Conservation (phyloP, 257 asterid species). For the Capsicum rhomboideum region DNA sequence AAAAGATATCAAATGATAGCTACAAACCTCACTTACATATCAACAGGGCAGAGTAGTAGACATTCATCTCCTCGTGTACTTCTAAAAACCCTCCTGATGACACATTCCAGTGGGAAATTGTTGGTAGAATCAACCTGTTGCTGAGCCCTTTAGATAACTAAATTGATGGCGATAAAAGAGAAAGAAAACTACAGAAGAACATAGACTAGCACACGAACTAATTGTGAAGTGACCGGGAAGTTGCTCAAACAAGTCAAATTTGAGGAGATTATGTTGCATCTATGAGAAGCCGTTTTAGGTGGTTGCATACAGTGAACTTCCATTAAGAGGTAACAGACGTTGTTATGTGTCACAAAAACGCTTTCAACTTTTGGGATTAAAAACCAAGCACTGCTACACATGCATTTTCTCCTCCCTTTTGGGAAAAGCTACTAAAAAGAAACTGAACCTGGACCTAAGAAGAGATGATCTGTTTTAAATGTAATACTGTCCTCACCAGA, state of each 20-base stretch:
- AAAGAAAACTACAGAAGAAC: not conserved
- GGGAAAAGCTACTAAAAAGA: too few species aligned
- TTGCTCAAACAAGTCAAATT: not conserved
- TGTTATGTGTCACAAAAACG: not conserved
- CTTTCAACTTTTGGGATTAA: not conserved
- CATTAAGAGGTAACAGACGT: not conserved
- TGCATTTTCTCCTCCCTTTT: not conserved
- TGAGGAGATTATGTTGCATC: not conserved
- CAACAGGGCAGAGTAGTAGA: slow-evolving; percentile 94
- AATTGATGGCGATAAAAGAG: not conserved
- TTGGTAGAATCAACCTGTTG: slow-evolving; percentile 82
- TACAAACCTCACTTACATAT: slow-evolving; percentile 57
- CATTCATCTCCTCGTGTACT: slow-evolving; percentile 84
- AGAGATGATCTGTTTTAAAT: too few species aligned
- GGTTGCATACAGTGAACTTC: not conserved
- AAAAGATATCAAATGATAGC: not conserved
- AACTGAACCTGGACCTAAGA: too few species aligned
- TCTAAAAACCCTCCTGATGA: slow-evolving; percentile 79
- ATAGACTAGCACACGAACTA: not conserved
- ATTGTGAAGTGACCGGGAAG: not conserved
- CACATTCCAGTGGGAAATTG: slow-evolving; percentile 80
- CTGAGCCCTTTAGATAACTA: slow-evolving; percentile 6
- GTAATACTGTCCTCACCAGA: too few species aligned
- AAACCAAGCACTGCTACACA: not conserved
- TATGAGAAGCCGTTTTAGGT: not conserved